Conservation (phyloP, 257 asterid species). For the Lycium barbarum region DNA sequence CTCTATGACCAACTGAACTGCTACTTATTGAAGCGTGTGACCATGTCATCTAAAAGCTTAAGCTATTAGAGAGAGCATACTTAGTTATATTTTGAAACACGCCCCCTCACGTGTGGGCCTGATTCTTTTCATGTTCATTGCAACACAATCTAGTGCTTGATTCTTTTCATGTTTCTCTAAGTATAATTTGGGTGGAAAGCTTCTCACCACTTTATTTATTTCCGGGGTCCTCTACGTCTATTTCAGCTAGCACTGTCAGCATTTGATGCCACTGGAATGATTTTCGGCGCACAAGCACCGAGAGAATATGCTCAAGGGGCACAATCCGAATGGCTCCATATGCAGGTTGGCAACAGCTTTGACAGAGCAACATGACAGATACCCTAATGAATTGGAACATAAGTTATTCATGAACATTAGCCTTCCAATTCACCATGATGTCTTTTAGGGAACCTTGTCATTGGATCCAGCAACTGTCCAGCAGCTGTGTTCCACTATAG, state of each 20-base stretch:
- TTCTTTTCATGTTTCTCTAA: neutral
- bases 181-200: neutral
- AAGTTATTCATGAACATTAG: conserved; percentile 31
- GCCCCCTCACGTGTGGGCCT: no score
- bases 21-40: neutral
- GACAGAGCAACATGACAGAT: conserved; percentile 56
- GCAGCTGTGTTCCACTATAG: conserved; percentile 26
- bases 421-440: conserved; percentile 35
- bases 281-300: conserved; percentile 68
- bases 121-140: neutral
- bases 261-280: conserved; percentile 64
- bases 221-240: neutral
- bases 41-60: no score
- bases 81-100: no score
- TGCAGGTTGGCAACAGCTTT: conserved; percentile 71
- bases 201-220: neutral
- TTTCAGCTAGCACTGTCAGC: conserved; percentile 60
- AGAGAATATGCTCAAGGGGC: conserved; percentile 65
- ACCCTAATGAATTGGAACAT: neutral
- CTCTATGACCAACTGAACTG: neutral
- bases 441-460: conserved; percentile 25
- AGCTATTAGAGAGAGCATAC: no score
- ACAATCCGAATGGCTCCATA: conserved; percentile 84
- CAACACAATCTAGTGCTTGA: neutral
- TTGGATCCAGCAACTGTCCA: conserved; percentile 28